Conservation (phyloP, 257 asterid species). For the Solanum medicagineum region DNA sequence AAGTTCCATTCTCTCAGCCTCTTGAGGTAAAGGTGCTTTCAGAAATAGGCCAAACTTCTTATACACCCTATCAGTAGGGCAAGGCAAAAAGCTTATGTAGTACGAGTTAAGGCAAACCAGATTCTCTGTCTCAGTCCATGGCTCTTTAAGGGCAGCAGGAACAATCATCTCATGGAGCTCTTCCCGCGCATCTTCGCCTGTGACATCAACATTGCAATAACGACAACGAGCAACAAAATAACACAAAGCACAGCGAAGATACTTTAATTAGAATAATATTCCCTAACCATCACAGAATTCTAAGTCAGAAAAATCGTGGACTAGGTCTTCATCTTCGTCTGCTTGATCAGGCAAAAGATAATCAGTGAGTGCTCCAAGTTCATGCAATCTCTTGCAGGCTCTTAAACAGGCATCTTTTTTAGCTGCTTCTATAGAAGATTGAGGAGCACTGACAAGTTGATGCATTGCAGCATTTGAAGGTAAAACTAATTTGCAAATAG, state of each 20-base stretch:
- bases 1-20: slow-evolving; percentile 71
- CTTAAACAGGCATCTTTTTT: slow-evolving; percentile 85
- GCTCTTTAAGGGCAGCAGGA: slow-evolving; percentile 63
- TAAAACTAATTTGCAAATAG: slow-evolving; percentile 55
- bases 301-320: slow-evolving; percentile 40
- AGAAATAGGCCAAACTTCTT: slow-evolving; percentile 65
- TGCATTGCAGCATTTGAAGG: slow-evolving; percentile 90
- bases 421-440: slow-evolving; percentile 54
- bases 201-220: slow-evolving; percentile 13
- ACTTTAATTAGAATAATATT: background rate
- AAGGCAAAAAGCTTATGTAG: slow-evolving; percentile 49
- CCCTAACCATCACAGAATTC: slow-evolving; percentile 54
- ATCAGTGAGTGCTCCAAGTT: slow-evolving; percentile 81
- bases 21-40: slow-evolving; percentile 70
- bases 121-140: slow-evolving; percentile 43
- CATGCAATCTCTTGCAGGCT: slow-evolving; percentile 87
- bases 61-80: slow-evolving; percentile 71
- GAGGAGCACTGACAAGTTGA: slow-evolving; percentile 57
- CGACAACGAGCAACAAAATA: background rate
- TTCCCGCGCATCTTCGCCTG: slow-evolving; percentile 60
- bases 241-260: slow-evolving; percentile 1
- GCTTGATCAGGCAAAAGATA: slow-evolving; percentile 81
- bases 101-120: slow-evolving; percentile 47
- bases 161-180: slow-evolving; percentile 93
- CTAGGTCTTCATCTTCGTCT: slow-evolving; percentile 30